phyloP scores from a whole-genome alignment of 179 eudicot genomes.

The Carnegiea gigantea region DNA sequence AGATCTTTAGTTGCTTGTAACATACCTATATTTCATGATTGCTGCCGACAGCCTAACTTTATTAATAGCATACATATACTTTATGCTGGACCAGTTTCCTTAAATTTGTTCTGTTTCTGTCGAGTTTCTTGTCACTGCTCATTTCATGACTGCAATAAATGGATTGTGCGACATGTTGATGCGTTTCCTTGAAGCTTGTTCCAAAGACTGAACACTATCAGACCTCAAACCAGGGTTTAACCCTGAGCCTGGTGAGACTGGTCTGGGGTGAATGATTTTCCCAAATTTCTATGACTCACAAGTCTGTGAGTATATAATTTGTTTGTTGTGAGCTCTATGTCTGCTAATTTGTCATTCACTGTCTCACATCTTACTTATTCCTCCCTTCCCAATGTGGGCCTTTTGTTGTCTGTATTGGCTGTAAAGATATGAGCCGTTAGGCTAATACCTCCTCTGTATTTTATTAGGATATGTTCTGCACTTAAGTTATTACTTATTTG shows the following conservation, averaged over 20 bases:
- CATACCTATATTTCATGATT: neutral
- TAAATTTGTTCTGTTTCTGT: neutral
- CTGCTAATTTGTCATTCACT: neutral
- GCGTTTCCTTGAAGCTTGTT: neutral
- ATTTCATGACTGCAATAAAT: neutral
- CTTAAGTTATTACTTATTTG: neutral
- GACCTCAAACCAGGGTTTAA: neutral
- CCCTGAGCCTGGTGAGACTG: neutral
- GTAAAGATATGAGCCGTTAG: neutral
- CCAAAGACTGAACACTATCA: neutral
- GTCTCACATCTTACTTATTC: neutral
- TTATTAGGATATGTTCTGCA: neutral
- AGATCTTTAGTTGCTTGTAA: neutral
- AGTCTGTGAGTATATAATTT: constrained; percentile 2
- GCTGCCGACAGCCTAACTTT: neutral
- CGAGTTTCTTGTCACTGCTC: neutral
- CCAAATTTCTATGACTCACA: neutral
- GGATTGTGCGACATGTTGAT: neutral
- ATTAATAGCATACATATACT: neutral
- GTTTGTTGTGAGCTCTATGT: neutral
- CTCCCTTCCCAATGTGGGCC: neutral
- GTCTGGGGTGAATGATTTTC: neutral
- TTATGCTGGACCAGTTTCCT: neutral
- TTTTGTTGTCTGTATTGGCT: neutral
- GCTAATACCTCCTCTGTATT: neutral